These are phyloP conservation scores for Myxozyma neglecta DNA, from an alignment of 805 yeast species.

Conservation along the genomic window DNA sequence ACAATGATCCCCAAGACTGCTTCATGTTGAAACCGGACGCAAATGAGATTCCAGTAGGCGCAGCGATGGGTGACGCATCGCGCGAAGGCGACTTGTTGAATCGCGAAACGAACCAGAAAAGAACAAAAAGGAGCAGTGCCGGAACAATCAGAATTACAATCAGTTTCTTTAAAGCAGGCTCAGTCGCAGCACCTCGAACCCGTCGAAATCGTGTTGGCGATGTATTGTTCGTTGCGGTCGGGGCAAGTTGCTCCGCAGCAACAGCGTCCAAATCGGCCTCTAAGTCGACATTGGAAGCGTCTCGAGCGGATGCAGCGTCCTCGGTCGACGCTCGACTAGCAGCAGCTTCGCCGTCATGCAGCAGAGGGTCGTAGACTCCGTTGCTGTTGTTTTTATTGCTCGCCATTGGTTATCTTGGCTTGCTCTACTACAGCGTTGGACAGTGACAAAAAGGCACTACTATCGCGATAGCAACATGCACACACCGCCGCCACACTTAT, in stretches of 20 bases:
- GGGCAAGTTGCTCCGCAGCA: slow-evolving; percentile 26
- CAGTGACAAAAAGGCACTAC: background rate
- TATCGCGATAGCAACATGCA: slow-evolving; percentile 12
- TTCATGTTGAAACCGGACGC: slow-evolving; percentile 43
- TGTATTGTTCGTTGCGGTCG: slow-evolving; percentile 8
- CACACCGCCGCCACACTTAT: background rate
- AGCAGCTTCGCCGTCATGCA: slow-evolving; percentile 28
- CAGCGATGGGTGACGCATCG: slow-evolving; percentile 38
- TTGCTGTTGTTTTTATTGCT: background rate
- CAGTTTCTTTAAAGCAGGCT: slow-evolving; percentile 30
- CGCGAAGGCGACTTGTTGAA: slow-evolving; percentile 28
- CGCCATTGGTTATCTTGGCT: background rate
- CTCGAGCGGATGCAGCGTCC: slow-evolving; percentile 1
- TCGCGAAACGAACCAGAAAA: slow-evolving; percentile 32
- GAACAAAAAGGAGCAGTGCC: slow-evolving; percentile 30
- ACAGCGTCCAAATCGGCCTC: slow-evolving; percentile 25
- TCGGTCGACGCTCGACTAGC: slow-evolving; percentile 14
- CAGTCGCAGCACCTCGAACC: slow-evolving; percentile 20
- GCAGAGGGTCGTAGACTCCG: slow-evolving; percentile 28
- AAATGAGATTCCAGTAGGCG: slow-evolving; percentile 42
- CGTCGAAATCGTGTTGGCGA: slow-evolving; percentile 26
- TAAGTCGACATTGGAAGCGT: slow-evolving; percentile 20
- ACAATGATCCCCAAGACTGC: slow-evolving; percentile 45
- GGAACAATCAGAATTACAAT: slow-evolving; percentile 33
- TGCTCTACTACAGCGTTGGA: background rate